Evolutionary conservation across 106 monocot species (phyloP).

Genomic region (Chionographis japonica): DNA sequence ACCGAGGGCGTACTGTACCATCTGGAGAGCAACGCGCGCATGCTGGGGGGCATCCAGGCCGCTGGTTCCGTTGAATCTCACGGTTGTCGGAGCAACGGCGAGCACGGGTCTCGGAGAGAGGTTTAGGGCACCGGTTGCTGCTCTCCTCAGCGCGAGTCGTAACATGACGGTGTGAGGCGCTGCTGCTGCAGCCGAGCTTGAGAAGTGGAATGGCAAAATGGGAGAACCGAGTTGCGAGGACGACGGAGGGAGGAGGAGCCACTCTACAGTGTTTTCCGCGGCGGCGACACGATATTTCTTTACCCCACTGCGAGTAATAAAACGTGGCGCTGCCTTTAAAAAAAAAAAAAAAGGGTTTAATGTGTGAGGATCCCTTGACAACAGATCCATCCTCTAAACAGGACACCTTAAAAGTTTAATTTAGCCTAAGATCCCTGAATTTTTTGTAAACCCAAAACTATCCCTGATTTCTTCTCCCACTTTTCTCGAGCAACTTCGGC

Average conservation of each 20-base stretch:
- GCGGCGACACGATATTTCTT: no score
- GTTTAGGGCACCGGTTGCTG: not conserved
- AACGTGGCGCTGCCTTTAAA: no score
- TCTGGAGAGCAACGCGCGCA: conserved; percentile 35
- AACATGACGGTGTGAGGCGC: not conserved
- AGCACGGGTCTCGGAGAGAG: not conserved
- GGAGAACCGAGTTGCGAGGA: not conserved
- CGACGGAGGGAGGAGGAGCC: not conserved
- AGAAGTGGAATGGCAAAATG: not conserved
- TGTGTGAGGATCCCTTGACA: no score
- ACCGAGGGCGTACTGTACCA: conserved; percentile 59
- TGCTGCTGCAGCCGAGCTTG: not conserved
- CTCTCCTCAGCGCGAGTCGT: conserved; percentile 14
- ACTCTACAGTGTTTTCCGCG: no score
- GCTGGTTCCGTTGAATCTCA: conserved; percentile 14
- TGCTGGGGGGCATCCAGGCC: conserved; percentile 16
- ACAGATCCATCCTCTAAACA: no score
- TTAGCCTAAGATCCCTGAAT: no score
- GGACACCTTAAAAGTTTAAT: no score
- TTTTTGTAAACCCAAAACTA: no score
- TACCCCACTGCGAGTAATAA: no score
- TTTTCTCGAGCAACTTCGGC: no score
- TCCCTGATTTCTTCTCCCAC: no score
- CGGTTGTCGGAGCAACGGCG: not conserved
- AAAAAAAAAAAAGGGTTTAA: no score